These are phyloP conservation scores for Umbelopsis ramanniana DNA, from an alignment of 192 early-diverging fungal genomes.

Conservation along the genomic window DNA sequence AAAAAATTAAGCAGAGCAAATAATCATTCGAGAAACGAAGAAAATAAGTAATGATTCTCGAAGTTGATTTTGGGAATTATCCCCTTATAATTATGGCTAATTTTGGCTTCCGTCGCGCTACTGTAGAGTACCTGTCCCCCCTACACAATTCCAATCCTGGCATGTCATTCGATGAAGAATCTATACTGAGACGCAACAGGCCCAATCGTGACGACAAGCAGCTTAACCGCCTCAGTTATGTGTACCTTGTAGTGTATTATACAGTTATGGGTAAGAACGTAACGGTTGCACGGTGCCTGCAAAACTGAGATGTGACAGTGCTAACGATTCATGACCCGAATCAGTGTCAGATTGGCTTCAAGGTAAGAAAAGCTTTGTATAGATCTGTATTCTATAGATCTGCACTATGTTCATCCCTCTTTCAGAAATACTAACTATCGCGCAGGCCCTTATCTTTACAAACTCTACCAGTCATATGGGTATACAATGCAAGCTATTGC, in stretches of 20 bases:
- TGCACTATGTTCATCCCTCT: too few species aligned
- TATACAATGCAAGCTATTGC: constrained; percentile 64
- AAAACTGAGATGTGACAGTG: neutral
- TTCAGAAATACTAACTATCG: neutral
- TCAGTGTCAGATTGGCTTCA: constrained; percentile 57
- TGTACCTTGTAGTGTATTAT: constrained; percentile 40
- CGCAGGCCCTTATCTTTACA: constrained; percentile 65
- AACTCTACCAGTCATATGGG: constrained; percentile 64
- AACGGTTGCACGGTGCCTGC: neutral
- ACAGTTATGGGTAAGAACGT: constrained; percentile 35
- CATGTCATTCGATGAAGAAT: neutral
- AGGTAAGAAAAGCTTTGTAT: constrained; percentile 19
- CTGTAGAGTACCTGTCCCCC: too few species aligned
- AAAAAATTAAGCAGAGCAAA: too few species aligned
- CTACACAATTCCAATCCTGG: too few species aligned
- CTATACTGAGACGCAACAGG: neutral
- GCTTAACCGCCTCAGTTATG: constrained; percentile 23
- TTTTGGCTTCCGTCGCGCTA: too few species aligned
- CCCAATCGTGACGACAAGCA: neutral
- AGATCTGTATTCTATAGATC: neutral
- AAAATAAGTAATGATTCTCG: too few species aligned
- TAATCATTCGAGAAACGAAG: too few species aligned
- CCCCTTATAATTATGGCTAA: too few species aligned
- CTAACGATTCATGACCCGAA: too few species aligned
- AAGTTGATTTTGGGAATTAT: too few species aligned